These are phyloP conservation scores for Aspergillus arachidicola DNA, from an alignment of 2,329 filamentous ascomycete species.

Conservation along the genomic window DNA sequence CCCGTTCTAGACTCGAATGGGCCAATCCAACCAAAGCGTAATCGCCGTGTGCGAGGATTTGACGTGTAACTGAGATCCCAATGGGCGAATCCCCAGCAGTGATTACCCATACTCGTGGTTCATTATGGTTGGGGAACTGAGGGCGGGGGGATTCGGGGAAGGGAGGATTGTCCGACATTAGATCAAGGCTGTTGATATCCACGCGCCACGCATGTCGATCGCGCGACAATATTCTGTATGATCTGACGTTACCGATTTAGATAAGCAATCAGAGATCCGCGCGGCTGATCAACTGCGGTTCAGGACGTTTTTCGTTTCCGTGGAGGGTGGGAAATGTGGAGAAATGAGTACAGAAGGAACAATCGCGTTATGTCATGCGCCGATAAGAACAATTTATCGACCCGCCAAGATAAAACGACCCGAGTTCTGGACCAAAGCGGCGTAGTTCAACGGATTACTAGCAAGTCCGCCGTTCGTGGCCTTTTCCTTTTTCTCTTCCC, in stretches of 20 bases:
- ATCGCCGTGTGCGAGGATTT: constrained; percentile 87
- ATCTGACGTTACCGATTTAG: not conserved
- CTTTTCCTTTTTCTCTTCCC: constrained; percentile 13
- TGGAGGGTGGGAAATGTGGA: not conserved
- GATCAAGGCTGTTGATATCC: constrained; percentile 21
- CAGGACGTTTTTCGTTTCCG: no score
- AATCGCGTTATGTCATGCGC: not conserved
- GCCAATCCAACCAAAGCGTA: constrained; percentile 83
- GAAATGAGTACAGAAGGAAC: not conserved
- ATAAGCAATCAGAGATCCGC: not conserved
- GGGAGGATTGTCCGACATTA: constrained; percentile 41
- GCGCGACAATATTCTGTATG: constrained; percentile 17
- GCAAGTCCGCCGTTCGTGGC: constrained; percentile 17
- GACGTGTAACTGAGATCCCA: constrained; percentile 76
- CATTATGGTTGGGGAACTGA: constrained; percentile 63
- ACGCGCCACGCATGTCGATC: constrained; percentile 31
- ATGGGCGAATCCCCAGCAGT: constrained; percentile 85
- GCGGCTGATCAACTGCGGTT: not conserved
- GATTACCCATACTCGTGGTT: constrained; percentile 88
- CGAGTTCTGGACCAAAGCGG: constrained; percentile 12
- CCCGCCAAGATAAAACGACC: constrained; percentile 10
- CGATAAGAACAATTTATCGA: not conserved
- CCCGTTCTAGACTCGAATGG: constrained; percentile 72
- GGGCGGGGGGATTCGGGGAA: constrained; percentile 35
- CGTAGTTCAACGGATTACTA: constrained; percentile 7